These are phyloP conservation scores for Choanephora cucurbitarum DNA, from an alignment of 371 early-diverging fungal genomes.

Conservation along the genomic window DNA sequence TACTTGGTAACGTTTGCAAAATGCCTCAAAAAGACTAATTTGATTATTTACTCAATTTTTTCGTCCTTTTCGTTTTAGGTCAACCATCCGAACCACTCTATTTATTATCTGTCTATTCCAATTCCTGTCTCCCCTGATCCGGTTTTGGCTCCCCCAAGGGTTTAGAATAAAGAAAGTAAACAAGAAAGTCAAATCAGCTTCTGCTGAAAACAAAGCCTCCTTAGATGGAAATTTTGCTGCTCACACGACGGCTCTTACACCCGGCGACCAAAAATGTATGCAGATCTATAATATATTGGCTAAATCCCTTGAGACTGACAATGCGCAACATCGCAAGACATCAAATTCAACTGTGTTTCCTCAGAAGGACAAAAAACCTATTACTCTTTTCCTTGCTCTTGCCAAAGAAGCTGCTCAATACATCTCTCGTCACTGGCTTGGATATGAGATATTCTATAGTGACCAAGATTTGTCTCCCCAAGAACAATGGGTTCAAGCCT, in stretches of 20 bases:
- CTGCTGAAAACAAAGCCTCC: constrained; percentile 8
- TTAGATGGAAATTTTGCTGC: constrained; percentile 20
- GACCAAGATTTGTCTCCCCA: constrained; percentile 20
- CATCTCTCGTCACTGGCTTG: constrained; percentile 38
- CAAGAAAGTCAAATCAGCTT: constrained; percentile 8
- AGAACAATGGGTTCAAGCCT: constrained; percentile 42
- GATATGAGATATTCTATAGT: constrained; percentile 41
- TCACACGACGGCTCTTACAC: constrained; percentile 24
- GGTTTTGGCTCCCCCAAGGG: constrained; percentile 16
- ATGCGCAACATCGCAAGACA: no score
- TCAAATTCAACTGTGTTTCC: constrained; percentile 15
- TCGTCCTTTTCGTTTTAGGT: no score
- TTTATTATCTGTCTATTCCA: constrained; percentile 39
- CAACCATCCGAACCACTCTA: constrained; percentile 29
- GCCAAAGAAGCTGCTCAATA: constrained; percentile 29
- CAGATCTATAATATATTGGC: constrained; percentile 38
- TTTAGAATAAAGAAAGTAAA: constrained; percentile 30
- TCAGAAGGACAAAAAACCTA: constrained; percentile 7
- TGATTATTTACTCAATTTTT: no score
- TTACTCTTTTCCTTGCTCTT: constrained; percentile 17
- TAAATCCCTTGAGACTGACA: constrained; percentile 23
- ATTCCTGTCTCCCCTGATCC: constrained; percentile 34
- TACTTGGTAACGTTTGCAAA: constrained; percentile 30
- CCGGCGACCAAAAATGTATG: constrained; percentile 48
- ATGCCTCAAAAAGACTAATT: no score